A percentile compares a stretch with the other conserved stretches of the same genome.
Conservation (phyloP, 495 filamentous ascomycete genomes). For the Xylona heveae region DNA sequence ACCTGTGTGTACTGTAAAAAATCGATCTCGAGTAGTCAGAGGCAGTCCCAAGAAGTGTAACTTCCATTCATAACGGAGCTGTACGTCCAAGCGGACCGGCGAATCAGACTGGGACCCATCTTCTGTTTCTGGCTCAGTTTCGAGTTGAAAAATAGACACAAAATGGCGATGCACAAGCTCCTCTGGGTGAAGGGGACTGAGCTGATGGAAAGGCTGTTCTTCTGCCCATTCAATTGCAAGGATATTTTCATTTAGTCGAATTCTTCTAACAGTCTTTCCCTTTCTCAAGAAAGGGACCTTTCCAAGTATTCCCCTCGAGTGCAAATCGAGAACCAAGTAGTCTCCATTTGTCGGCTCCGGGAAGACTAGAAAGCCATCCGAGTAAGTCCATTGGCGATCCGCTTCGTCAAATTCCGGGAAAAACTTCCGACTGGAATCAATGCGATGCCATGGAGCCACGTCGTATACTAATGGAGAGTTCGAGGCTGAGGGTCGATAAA, state of each 20-base stretch:
- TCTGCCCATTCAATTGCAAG: slow-evolving; percentile 50
- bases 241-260: slow-evolving; percentile 31
- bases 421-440: too few species aligned
- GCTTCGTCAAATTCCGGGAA: too few species aligned
- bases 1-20: slow-evolving; percentile 39
- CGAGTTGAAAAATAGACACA: slow-evolving; percentile 38
- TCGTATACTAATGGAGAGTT: too few species aligned
- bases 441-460: too few species aligned
- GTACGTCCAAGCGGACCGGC: slow-evolving; percentile 21
- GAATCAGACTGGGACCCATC: slow-evolving; percentile 1
- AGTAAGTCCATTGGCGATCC: slow-evolving; percentile 49
- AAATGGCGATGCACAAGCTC: slow-evolving; percentile 40
- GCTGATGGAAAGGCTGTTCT: slow-evolving; percentile 29
- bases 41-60: slow-evolving; percentile 41
- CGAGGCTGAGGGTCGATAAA: too few species aligned
- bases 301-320: slow-evolving; percentile 19
- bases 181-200: slow-evolving; percentile 33
- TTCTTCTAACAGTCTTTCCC: slow-evolving; percentile 32
- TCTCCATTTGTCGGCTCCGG: slow-evolving; percentile 19
- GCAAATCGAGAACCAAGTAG: slow-evolving; percentile 33
- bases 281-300: slow-evolving; percentile 31
- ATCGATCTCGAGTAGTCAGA: slow-evolving; percentile 34
- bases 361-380: slow-evolving; percentile 36
- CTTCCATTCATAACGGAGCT: slow-evolving; percentile 44
- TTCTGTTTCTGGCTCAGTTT: neutral